phyloP scores from a whole-genome alignment of 768 basidiomycete species.

The Chalciporus pseudorubinellus region DNA sequence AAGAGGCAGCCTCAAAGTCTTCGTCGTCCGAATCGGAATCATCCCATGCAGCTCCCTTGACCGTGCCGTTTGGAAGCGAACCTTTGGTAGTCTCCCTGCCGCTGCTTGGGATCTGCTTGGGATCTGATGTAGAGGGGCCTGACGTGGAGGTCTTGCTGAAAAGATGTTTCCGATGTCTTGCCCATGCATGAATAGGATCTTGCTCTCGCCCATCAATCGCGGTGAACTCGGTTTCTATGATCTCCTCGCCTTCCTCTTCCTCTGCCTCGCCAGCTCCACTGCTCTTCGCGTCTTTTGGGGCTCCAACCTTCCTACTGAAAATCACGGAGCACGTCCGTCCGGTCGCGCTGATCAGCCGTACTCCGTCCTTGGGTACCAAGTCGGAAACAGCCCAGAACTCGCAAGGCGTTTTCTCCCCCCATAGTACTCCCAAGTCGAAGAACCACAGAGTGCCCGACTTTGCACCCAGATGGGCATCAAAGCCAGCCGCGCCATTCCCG shows the following conservation, averaged over 20 bases:
- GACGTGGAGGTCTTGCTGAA: constrained; percentile 43
- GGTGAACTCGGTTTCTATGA: constrained; percentile 63
- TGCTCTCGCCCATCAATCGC: constrained; percentile 73
- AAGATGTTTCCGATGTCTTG: constrained; percentile 49
- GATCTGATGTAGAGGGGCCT: not conserved
- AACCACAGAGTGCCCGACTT: constrained; percentile 75
- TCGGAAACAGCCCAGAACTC: constrained; percentile 71
- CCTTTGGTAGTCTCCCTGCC: constrained; percentile 3
- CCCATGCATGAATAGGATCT: constrained; percentile 65
- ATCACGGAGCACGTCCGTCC: constrained; percentile 68
- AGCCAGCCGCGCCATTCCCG: constrained; percentile 50
- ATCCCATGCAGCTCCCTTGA: constrained; percentile 30
- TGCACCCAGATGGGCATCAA: constrained; percentile 70
- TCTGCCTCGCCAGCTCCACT: constrained; percentile 25
- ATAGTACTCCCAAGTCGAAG: constrained; percentile 61
- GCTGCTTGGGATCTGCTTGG: not conserved
- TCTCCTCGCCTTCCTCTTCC: constrained; percentile 38
- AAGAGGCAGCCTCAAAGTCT: constrained; percentile 34
- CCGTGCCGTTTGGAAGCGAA: constrained; percentile 11
- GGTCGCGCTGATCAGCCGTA: constrained; percentile 56
- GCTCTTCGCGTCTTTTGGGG: not conserved
- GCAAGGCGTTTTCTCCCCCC: constrained; percentile 74
- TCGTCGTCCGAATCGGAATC: constrained; percentile 36
- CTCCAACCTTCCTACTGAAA: constrained; percentile 38
- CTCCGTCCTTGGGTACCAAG: constrained; percentile 51